Percentiles rank a stretch among this genome's conserved stretches.
Evolutionary conservation across 148 eudicot genomes (phyloP).

Genomic region (Rheum nobile): DNA sequence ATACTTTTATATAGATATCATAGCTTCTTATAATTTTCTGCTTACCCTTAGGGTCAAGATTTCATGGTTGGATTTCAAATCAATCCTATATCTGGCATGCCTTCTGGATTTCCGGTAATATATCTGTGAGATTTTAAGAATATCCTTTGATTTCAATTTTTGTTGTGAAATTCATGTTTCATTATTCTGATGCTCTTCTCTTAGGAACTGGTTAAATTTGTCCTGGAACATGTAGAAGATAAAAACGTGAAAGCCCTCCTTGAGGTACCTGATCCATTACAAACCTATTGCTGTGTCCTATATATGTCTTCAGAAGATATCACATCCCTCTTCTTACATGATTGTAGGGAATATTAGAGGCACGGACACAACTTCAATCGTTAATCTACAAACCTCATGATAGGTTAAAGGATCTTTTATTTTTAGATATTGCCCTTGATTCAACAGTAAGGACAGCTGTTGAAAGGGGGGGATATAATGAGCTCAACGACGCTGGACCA

Average conservation of each 20-base stretch:
- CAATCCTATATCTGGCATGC: slow-evolving; percentile 80
- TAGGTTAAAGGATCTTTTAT: slow-evolving; percentile 80
- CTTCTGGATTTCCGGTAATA: slow-evolving; percentile 73
- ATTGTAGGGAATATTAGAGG: slow-evolving; percentile 73
- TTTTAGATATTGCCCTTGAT: slow-evolving; percentile 87
- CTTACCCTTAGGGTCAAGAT: slow-evolving; percentile 68
- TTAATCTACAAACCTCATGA: slow-evolving; percentile 45
- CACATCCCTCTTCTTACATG: neutral
- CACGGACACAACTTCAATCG: slow-evolving; percentile 76
- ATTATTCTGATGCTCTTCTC: neutral
- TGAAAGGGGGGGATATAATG: slow-evolving; percentile 95
- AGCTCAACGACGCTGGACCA: slow-evolving; percentile 67
- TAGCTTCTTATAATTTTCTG: neutral
- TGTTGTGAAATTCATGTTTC: neutral
- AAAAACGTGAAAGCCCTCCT: slow-evolving; percentile 72
- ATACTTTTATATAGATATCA: neutral
- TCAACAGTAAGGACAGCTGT: slow-evolving; percentile 80
- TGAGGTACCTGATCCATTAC: slow-evolving; percentile 39
- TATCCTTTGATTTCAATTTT: neutral
- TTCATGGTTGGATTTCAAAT: slow-evolving; percentile 98
- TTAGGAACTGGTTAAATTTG: slow-evolving; percentile 76
- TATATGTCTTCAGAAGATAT: neutral
- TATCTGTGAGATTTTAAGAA: neutral
- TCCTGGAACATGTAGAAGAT: slow-evolving; percentile 72
- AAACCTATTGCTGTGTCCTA: neutral